Evolutionary conservation across 495 filamentous ascomycete species (phyloP).

Genomic region (Saxispiralis lemnorum): DNA sequence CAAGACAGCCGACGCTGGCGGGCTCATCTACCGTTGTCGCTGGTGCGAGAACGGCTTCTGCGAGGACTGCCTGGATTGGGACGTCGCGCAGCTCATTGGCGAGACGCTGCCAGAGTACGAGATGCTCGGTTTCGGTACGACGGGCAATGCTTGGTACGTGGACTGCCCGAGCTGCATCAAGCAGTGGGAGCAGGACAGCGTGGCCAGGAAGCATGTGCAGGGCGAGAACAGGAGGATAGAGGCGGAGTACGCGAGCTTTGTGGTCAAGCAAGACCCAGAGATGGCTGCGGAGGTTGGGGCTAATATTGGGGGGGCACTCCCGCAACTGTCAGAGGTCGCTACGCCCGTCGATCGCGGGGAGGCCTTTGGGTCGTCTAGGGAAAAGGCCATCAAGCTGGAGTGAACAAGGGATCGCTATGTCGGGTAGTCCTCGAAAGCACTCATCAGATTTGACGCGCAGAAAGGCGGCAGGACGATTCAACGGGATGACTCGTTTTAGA

Average conservation of each 20-base stretch:
- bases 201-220: background rate
- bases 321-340: no score
- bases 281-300: slow-evolving; percentile 1
- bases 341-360: no score
- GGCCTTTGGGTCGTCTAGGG: no score
- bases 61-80: slow-evolving; percentile 44
- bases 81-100: slow-evolving; percentile 33
- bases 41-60: slow-evolving; percentile 41
- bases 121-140: slow-evolving; percentile 28
- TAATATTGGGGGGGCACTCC: no score
- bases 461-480: no score
- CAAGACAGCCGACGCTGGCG: slow-evolving; percentile 38
- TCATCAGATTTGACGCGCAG: no score
- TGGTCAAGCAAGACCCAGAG: background rate
- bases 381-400: no score
- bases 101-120: slow-evolving; percentile 35
- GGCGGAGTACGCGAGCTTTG: slow-evolving; percentile 9
- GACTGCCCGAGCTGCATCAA: slow-evolving; percentile 12
- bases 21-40: slow-evolving; percentile 41
- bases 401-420: no score
- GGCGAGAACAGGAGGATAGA: slow-evolving; percentile 5
- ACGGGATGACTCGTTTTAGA: no score
- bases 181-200: slow-evolving; percentile 3
- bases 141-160: slow-evolving; percentile 33
- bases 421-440: no score